Percentiles rank a stretch among this genome's conserved stretches.
These are phyloP conservation scores for Spinellus fusiger DNA, from an alignment of 192 early-diverging fungal species.

Conservation along the genomic window DNA sequence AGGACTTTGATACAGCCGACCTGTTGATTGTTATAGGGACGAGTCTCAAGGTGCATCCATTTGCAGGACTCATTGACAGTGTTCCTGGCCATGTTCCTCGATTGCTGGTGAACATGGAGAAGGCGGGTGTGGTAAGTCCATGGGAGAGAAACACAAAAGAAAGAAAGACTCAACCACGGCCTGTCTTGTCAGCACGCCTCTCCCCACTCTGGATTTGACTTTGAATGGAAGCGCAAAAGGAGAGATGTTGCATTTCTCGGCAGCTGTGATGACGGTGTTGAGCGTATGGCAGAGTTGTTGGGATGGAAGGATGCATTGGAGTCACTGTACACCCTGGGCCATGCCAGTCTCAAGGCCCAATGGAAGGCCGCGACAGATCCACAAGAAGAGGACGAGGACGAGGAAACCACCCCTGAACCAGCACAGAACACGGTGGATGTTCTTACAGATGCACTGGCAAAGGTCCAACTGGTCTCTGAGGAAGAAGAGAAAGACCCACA, in stretches of 20 bases:
- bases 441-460: no score
- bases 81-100: slow-evolving; percentile 66
- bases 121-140: slow-evolving; percentile 59
- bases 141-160: not conserved
- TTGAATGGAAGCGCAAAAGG: slow-evolving; percentile 59
- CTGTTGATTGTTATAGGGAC: slow-evolving; percentile 94
- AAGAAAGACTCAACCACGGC: not conserved
- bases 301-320: slow-evolving; percentile 54
- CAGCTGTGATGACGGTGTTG: slow-evolving; percentile 77
- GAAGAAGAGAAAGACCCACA: not conserved
- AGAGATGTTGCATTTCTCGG: slow-evolving; percentile 80
- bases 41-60: slow-evolving; percentile 84
- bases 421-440: no score
- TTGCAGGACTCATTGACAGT: slow-evolving; percentile 68
- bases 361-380: no score
- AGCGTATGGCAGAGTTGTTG: slow-evolving; percentile 58
- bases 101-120: slow-evolving; percentile 85
- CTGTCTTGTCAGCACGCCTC: not conserved
- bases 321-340: no score
- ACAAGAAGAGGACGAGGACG: no score
- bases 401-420: no score
- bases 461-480: no score
- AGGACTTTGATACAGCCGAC: slow-evolving; percentile 77
- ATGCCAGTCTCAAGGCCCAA: no score
- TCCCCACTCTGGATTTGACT: slow-evolving; percentile 65